Base-by-base conservation (phyloP, 371 early-diverging fungal genomes). In the Mortierella sp. region DNA sequence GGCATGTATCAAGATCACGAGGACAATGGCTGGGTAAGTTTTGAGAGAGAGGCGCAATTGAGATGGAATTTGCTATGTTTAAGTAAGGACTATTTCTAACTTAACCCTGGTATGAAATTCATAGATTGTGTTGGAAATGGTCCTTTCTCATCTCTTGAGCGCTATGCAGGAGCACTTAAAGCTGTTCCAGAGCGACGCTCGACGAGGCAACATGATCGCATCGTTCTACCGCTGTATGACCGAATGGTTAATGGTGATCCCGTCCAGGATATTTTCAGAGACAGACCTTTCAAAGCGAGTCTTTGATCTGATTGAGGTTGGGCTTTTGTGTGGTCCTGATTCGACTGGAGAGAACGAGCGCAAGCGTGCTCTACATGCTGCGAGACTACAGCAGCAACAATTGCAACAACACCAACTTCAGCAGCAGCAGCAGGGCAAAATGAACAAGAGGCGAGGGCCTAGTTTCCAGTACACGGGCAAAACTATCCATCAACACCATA, bases 181-280 rank as follows among this genome's bases (percentile, higher is more conserved):
- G 35, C 75, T 86, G 51, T 90, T 90, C 55, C 85, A 89, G 70
- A 67, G 66, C 40, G 83, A 84, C 19, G 9, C 56, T 1, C 70
- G 80, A 5, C 63, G 74, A 3, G 80, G 74, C 26, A 15, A 83
- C 19, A 88, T 90, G 34, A 86, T 95, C 4, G 89, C 91, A 1
- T 85, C 90, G 8, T 80, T 94, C 19, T 91, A 94, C 61, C 88
- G 90, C 43, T 92, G 93, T 66, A 67, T 95, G 17, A 70, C 90
- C 12, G 92, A 93, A 54, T 96, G 95, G 96, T 72, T 95, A 19
- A 92, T 95, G 92, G 86, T 85, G 2, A 83, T 89, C 17, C 90
- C 93, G 0, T 77, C 89, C 5, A 83, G 82, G 8, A 82, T 92
- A 10, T 83, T 93, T 29, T 84, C 89, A 3, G 89, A 88, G 37